Evolutionary conservation across 2,329 filamentous ascomycete genomes (phyloP).

Genomic region (Cercospora sp.): DNA sequence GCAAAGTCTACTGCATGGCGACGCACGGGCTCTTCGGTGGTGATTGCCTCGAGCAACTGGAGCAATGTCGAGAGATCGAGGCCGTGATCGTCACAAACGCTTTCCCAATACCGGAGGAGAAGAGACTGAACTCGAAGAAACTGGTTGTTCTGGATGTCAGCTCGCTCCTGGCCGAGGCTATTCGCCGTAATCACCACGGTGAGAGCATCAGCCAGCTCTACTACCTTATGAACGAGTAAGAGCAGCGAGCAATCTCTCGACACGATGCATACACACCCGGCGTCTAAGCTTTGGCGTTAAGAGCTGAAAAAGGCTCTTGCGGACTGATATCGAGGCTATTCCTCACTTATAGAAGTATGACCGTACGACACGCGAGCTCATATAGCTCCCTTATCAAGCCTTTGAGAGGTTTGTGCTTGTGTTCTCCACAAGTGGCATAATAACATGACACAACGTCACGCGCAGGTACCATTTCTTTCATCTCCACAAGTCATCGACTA

Average conservation of each 20-base stretch:
- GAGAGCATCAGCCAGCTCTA: constrained; percentile 67
- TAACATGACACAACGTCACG: background rate
- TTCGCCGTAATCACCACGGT: constrained; percentile 93
- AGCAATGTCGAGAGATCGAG: constrained; percentile 90
- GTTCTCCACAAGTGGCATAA: background rate
- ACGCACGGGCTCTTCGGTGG: constrained; percentile 93
- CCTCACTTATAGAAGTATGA: background rate
- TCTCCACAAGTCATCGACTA: background rate
- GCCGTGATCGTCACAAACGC: constrained; percentile 95
- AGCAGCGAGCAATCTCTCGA: background rate
- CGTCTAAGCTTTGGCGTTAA: background rate
- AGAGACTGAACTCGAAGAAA: constrained; percentile 71
- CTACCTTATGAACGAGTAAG: constrained; percentile 42
- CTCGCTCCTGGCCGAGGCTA: constrained; percentile 83
- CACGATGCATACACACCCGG: background rate
- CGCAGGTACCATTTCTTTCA: background rate
- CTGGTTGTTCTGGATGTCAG: constrained; percentile 87
- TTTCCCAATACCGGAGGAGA: constrained; percentile 81
- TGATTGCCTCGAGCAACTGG: constrained; percentile 84
- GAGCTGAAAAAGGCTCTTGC: background rate
- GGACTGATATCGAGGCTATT: background rate
- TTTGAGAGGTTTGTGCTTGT: constrained; percentile 5
- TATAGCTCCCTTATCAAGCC: background rate
- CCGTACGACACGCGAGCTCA: background rate
- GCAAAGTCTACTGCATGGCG: constrained; percentile 95